Percentiles rank a stretch among this genome's conserved stretches.
Conservation (phyloP, 495 filamentous ascomycete species). For the Talaromyces adpressus region DNA sequence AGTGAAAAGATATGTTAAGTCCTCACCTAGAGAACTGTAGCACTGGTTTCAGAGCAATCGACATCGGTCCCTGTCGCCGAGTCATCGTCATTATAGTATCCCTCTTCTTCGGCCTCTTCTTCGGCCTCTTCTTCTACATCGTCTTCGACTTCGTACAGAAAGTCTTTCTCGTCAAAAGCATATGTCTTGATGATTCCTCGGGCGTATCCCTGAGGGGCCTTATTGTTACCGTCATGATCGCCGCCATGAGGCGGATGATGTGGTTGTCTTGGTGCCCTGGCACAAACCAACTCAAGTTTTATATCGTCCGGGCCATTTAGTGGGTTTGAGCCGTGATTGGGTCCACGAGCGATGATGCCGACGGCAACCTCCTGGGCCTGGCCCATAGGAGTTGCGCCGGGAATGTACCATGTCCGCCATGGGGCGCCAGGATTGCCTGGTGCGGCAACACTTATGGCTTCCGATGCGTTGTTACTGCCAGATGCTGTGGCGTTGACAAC, state of each 20-base stretch:
- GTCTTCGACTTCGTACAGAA: not conserved
- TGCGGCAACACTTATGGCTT: slow-evolving; percentile 22
- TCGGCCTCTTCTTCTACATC: not conserved
- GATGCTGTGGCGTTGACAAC: slow-evolving; percentile 25
- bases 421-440: slow-evolving; percentile 24
- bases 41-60: not conserved
- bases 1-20: not conserved
- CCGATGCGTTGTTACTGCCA: slow-evolving; percentile 5
- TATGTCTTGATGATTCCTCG: slow-evolving; percentile 2
- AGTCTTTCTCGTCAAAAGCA: slow-evolving; percentile 6
- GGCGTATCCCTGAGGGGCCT: not conserved
- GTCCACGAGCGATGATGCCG: slow-evolving; percentile 33
- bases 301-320: slow-evolving; percentile 25
- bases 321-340: slow-evolving; percentile 21
- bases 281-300: slow-evolving; percentile 32
- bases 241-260: not conserved
- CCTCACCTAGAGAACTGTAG: not conserved
- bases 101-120: too few relatives aligned
- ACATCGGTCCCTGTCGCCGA: not conserved
- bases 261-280: slow-evolving; percentile 1
- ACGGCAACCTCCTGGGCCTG: slow-evolving; percentile 36
- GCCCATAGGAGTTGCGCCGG: slow-evolving; percentile 26
- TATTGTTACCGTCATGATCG: not conserved
- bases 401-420: slow-evolving; percentile 36
- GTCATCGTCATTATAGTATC: not conserved